Evolutionary conservation across 2,329 filamentous ascomycete genomes (phyloP).

Genomic region (Penicillium sp.): DNA sequence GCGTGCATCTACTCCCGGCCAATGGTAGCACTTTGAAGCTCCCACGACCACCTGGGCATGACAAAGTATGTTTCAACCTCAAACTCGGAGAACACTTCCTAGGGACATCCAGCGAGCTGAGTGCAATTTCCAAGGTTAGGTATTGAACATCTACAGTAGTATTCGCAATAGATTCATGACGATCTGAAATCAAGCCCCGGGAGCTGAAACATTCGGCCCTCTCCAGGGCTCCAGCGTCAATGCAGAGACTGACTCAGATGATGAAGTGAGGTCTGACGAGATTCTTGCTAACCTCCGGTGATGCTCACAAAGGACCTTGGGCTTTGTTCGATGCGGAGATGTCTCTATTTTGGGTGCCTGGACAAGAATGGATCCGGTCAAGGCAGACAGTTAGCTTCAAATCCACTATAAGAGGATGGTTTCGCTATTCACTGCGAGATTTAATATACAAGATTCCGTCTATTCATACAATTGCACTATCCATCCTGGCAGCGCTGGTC

Average conservation of each 20-base stretch:
- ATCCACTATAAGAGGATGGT: background rate
- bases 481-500: background rate
- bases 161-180: background rate
- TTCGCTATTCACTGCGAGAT: background rate
- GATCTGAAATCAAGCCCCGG: background rate
- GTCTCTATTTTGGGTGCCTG: conserved; percentile 8
- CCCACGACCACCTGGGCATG: background rate
- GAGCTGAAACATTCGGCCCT: background rate
- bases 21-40: too few species aligned
- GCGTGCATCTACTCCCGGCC: too few species aligned
- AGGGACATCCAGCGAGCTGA: too few species aligned
- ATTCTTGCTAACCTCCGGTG: conserved; percentile 7
- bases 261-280: conserved; percentile 17
- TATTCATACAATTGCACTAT: conserved; percentile 4
- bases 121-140: too few species aligned
- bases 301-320: background rate
- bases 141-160: conserved; percentile 4
- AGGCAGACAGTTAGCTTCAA: conserved; percentile 1
- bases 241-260: conserved; percentile 15
- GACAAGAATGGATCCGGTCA: conserved; percentile 6
- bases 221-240: background rate
- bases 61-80: conserved; percentile 18
- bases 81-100: background rate
- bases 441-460: background rate
- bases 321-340: background rate